Percentiles rank a stretch among this genome's conserved stretches.
These are phyloP conservation scores for Adansonia gregorii DNA, from an alignment of 441 rosid genomes.

Conservation along the genomic window DNA sequence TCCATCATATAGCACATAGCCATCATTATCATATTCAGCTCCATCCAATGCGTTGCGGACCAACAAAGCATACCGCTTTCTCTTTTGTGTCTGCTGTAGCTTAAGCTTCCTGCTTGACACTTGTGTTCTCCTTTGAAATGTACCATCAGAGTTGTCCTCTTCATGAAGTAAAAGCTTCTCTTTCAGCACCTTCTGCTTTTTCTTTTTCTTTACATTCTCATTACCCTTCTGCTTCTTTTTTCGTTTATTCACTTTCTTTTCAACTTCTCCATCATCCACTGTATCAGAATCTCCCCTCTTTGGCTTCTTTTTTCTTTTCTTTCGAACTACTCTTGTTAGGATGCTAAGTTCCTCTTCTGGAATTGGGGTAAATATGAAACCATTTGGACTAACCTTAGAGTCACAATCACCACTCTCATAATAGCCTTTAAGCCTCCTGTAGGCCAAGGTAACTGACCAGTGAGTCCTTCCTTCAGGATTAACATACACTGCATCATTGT, in stretches of 20 bases:
- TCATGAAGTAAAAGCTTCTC: constrained; percentile 32
- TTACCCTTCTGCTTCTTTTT: constrained; percentile 22
- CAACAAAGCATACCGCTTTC: constrained; percentile 63
- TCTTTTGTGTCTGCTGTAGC: constrained; percentile 53
- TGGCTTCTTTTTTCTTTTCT: constrained; percentile 55
- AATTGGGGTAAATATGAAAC: constrained; percentile 64
- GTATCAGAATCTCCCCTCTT: constrained; percentile 34
- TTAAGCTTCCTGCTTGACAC: constrained; percentile 45
- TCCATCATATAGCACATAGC: constrained; percentile 72
- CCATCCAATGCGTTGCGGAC: constrained; percentile 69
- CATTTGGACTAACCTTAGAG: constrained; percentile 43
- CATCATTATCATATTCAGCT: constrained; percentile 47
- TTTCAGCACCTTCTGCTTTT: constrained; percentile 30
- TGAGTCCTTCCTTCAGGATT: constrained; percentile 90
- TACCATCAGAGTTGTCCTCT: constrained; percentile 31
- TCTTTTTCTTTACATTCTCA: constrained; percentile 34
- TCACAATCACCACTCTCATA: constrained; percentile 50
- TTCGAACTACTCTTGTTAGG: constrained; percentile 49
- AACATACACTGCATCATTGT: constrained; percentile 87
- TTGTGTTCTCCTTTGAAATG: constrained; percentile 29
- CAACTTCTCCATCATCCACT: constrained; percentile 39
- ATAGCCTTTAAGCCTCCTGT: constrained; percentile 60
- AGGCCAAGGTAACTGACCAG: constrained; percentile 96
- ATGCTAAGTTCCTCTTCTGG: constrained; percentile 74
- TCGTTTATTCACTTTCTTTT: constrained; percentile 41